These are phyloP conservation scores for Teratosphaeriaceae sp. DNA, from an alignment of 2,329 filamentous ascomycete genomes.

Conservation along the genomic window DNA sequence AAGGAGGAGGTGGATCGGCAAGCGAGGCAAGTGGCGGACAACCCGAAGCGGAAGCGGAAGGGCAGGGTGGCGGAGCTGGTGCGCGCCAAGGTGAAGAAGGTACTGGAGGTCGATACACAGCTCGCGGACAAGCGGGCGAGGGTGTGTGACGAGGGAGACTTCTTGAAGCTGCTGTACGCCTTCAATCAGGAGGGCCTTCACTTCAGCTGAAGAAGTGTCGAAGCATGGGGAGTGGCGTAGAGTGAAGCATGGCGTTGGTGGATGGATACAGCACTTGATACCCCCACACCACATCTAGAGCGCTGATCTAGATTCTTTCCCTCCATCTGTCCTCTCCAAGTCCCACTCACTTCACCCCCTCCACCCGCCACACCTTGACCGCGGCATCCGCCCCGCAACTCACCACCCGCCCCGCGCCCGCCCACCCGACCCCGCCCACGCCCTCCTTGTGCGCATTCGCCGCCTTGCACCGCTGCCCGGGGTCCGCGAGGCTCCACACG, in stretches of 20 bases:
- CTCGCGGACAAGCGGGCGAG: constrained; percentile 75
- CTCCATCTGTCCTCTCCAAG: no score
- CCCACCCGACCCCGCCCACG: constrained; percentile 81
- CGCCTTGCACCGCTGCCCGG: constrained; percentile 76
- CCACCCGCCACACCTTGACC: constrained; percentile 79
- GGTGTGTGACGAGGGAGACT: constrained; percentile 89
- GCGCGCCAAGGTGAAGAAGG: constrained; percentile 77
- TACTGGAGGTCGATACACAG: constrained; percentile 72
- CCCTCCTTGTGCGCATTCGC: constrained; percentile 94
- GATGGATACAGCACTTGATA: no score
- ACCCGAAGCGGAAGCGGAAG: constrained; percentile 62
- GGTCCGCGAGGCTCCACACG: constrained; percentile 80
- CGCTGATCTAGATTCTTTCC: no score
- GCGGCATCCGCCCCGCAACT: constrained; percentile 82
- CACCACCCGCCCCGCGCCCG: constrained; percentile 63
- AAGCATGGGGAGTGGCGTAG: no score
- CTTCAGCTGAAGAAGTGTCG: constrained; percentile 49
- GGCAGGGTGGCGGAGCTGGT: constrained; percentile 76
- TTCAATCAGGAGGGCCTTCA: constrained; percentile 94
- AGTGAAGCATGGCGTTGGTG: neutral
- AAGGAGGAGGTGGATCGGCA: constrained; percentile 53
- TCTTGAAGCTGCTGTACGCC: constrained; percentile 70
- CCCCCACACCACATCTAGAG: no score
- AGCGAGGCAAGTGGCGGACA: constrained; percentile 47
- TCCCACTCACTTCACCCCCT: constrained; percentile 29